Evolutionary conservation across 805 yeast genomes (phyloP).

Genomic region (Metahyphopichia silvanorum): DNA sequence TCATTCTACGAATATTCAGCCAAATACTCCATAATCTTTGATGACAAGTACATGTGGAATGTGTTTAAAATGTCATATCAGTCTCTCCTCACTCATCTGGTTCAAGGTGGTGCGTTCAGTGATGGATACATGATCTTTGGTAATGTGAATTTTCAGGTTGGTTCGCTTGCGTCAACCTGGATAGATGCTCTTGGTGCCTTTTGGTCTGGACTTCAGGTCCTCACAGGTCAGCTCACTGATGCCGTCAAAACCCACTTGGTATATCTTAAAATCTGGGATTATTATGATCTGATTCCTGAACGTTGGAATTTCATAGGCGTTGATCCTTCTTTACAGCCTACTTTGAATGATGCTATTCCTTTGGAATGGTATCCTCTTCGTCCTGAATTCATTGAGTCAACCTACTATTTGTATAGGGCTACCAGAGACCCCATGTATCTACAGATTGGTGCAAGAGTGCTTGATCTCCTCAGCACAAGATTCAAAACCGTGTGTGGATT

Average conservation of each 20-base stretch:
- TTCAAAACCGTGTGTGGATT: constrained; percentile 74
- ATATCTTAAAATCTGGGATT: constrained; percentile 74
- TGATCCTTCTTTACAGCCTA: neutral
- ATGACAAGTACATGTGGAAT: constrained; percentile 62
- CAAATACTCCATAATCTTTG: constrained; percentile 68
- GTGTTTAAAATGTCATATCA: constrained; percentile 48
- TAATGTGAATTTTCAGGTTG: constrained; percentile 56
- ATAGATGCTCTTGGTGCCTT: constrained; percentile 85
- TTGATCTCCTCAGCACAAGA: constrained; percentile 50
- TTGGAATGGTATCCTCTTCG: constrained; percentile 91
- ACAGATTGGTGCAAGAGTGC: constrained; percentile 65
- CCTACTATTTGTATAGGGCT: constrained; percentile 78
- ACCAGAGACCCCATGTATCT: constrained; percentile 83
- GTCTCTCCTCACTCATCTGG: constrained; percentile 49
- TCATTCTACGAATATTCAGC: constrained; percentile 87
- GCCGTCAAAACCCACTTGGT: constrained; percentile 62
- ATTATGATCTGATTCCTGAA: constrained; percentile 81
- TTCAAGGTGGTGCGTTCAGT: constrained; percentile 19
- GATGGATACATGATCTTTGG: constrained; percentile 42
- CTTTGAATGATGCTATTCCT: constrained; percentile 27
- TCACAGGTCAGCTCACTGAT: constrained; percentile 68
- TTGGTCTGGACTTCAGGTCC: constrained; percentile 80
- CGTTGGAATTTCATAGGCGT: constrained; percentile 56
- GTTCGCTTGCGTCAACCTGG: constrained; percentile 58
- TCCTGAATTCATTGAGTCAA: constrained; percentile 90